Evolutionary conservation across 768 basidiomycete genomes (phyloP).

Genomic region (Hypholoma fasciculare): DNA sequence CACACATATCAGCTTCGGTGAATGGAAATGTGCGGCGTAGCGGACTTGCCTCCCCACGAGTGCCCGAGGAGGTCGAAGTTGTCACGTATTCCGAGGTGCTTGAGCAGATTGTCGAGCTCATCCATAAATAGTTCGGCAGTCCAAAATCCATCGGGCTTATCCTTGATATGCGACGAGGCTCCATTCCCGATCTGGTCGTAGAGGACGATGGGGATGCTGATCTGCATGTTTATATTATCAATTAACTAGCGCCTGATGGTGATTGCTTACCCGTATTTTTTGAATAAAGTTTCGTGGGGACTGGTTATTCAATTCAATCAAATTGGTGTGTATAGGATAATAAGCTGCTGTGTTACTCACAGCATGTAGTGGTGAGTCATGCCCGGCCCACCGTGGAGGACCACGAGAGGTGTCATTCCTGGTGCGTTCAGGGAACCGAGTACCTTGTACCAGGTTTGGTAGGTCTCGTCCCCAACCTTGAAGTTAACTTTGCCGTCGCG

Average conservation of each 20-base stretch:
- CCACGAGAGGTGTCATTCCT: constrained; percentile 36
- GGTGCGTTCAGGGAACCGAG: constrained; percentile 32
- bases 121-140: constrained; percentile 50
- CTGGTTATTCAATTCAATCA: background rate
- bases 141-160: constrained; percentile 49
- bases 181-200: constrained; percentile 60
- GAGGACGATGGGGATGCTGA: constrained; percentile 45
- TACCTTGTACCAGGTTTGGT: constrained; percentile 46
- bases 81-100: constrained; percentile 36
- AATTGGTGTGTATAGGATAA: background rate
- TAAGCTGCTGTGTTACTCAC: constrained; percentile 40
- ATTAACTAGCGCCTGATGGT: background rate
- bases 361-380: constrained; percentile 43
- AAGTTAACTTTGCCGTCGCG: background rate
- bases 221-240: constrained; percentile 8
- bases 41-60: constrained; percentile 49
- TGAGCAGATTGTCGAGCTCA: constrained; percentile 51
- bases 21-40: background rate
- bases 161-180: constrained; percentile 48
- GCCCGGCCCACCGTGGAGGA: constrained; percentile 55
- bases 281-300: background rate
- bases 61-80: constrained; percentile 52
- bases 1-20: background rate
- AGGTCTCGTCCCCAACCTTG: background rate
- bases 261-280: background rate